Evolutionary conservation across 2,329 filamentous ascomycete species (phyloP), one percentile per base, ranked within the genome.

Genomic region (Aspergillus alliaceus): DNA sequence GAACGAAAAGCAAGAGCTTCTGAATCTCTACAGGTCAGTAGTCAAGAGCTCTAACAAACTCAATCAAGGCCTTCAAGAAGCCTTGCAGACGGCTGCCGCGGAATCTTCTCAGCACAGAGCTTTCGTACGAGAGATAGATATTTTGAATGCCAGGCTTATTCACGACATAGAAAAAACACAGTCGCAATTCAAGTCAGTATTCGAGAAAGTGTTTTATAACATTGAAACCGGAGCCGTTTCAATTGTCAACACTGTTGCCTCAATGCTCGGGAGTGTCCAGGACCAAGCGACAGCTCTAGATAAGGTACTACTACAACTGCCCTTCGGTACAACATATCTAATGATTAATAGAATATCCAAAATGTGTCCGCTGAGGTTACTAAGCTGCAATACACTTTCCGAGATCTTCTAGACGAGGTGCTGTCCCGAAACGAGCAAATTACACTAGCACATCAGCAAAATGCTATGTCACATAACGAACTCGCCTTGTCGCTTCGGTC

Each of bases 1-100:
- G 52, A 79, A 83, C 14, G 85, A 88, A 56, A 84, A 83, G 54
- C 76, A 78, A 32, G 74, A 79, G 35, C 62, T 78, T 4, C 63
- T 80, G 2, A 65, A 72, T 22, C 67, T 77, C 2, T 69, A 80
- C 58, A 69, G 67, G n/a, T 69, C 71, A 18, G 69, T 79, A 25
- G 58, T 72, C 2, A 66, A 75, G 29, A 72, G 72, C 31, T 74
- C 70, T 8, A 60, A 67, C 1, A 74, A 72, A 32, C 62, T 79
- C 11, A 71, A 69, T 15, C 54, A 65, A 6, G 73, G 70, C 0
- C 66, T 79, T 1, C 68, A 71, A 8, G 67, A 70, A 50, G 69
- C 74, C 8, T 51, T 78, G 11, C 60, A 58, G 6, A 63, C 69
- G 47, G 69, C 74, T 5, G 66, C 66, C 42, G 53, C 65, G 15